Evolutionary conservation across 257 asterid species (phyloP).

Genomic region (Solanum lignicaule): DNA sequence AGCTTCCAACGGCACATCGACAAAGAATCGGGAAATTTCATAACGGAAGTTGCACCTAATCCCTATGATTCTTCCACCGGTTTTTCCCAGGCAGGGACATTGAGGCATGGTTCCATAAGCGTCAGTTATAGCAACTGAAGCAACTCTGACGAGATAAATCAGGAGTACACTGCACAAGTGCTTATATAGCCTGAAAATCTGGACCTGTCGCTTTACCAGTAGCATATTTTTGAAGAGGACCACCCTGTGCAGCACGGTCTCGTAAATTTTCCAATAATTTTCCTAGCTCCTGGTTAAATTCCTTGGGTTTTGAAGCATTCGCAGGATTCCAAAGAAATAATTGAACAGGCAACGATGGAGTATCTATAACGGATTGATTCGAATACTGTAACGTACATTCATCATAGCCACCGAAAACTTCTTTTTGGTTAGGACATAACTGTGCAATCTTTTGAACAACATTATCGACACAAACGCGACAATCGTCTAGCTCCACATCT

Average conservation of each 20-base stretch:
- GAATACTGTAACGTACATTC: neutral
- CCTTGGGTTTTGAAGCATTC: neutral
- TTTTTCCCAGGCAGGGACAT: neutral
- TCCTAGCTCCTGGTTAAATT: neutral
- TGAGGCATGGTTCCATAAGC: neutral
- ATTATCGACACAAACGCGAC: neutral
- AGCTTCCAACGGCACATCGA: neutral
- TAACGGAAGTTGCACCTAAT: slow-evolving; percentile 10
- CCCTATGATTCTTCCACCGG: slow-evolving; percentile 4
- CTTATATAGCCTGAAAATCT: neutral
- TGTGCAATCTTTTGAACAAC: neutral
- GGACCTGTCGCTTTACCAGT: neutral
- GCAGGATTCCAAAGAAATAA: neutral
- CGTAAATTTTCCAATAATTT: neutral
- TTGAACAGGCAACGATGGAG: neutral
- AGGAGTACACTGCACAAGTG: slow-evolving; percentile 19
- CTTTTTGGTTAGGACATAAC: neutral
- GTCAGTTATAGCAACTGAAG: neutral
- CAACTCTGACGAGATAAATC: slow-evolving; percentile 11
- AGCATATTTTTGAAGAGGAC: slow-evolving; percentile 4
- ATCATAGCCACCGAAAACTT: slow-evolving; percentile 2
- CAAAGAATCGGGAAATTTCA: neutral
- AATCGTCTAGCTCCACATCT: neutral
- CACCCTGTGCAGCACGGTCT: neutral
- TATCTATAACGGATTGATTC: neutral